phyloP scores from a whole-genome alignment of 768 basidiomycete genomes.

The Tylopilus balloui region DNA sequence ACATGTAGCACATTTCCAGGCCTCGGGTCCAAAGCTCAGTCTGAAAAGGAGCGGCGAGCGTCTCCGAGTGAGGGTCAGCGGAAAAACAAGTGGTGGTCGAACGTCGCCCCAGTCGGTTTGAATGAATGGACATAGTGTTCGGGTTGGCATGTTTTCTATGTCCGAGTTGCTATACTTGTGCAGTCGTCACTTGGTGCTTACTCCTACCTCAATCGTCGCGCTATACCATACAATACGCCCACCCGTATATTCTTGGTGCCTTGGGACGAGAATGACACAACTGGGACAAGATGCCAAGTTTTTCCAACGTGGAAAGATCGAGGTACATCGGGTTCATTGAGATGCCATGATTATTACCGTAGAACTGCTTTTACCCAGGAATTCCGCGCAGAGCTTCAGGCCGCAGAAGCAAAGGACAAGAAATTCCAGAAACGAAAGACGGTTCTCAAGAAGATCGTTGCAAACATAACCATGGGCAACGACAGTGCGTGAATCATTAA shows the following conservation, averaged over 20 bases:
- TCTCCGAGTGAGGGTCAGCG: not conserved
- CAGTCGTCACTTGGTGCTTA: too few species aligned
- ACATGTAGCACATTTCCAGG: too few species aligned
- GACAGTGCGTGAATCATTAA: slow-evolving; percentile 67
- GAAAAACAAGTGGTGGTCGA: not conserved
- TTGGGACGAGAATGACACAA: slow-evolving; percentile 37
- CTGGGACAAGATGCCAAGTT: slow-evolving; percentile 87
- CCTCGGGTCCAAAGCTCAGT: too few species aligned
- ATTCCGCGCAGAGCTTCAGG: slow-evolving; percentile 87
- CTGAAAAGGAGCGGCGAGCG: not conserved
- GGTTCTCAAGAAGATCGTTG: slow-evolving; percentile 94
- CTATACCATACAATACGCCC: not conserved
- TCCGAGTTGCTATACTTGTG: too few species aligned
- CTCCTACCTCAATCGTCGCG: not conserved
- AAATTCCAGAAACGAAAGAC: slow-evolving; percentile 91
- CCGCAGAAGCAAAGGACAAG: slow-evolving; percentile 94
- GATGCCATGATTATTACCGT: slow-evolving; percentile 10
- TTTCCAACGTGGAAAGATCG: slow-evolving; percentile 88
- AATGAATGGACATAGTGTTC: not conserved
- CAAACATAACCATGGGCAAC: slow-evolving; percentile 99
- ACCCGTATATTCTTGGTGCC: not conserved
- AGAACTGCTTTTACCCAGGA: slow-evolving; percentile 46
- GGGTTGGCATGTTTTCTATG: too few species aligned
- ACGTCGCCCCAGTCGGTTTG: not conserved
- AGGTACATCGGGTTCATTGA: slow-evolving; percentile 43